phyloP scores from a whole-genome alignment of 2,329 filamentous ascomycete genomes.

The Cladosporium sp. region DNA sequence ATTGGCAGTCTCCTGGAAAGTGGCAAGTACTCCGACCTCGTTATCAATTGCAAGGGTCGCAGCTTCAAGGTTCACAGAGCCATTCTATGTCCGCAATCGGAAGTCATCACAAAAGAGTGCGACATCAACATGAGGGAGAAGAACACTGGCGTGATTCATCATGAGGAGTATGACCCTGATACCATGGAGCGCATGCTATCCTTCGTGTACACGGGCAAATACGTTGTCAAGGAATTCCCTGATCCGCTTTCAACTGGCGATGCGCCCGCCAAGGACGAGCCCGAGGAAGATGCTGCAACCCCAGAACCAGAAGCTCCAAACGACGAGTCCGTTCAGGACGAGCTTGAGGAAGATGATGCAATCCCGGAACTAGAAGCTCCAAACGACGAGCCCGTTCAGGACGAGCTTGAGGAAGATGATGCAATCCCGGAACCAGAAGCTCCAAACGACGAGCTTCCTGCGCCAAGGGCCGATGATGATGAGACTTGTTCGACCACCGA shows the following conservation, averaged over 20 bases:
- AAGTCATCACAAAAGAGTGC: constrained; percentile 6
- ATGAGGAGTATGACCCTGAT: constrained; percentile 14
- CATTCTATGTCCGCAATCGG: constrained; percentile 15
- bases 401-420: too few species aligned
- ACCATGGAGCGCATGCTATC: constrained; percentile 15
- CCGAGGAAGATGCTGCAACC: too few species aligned
- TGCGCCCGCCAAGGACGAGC: too few species aligned
- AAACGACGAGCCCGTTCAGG: too few species aligned
- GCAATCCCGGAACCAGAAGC: too few species aligned
- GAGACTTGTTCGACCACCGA: background rate
- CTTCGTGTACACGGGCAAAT: constrained; percentile 12
- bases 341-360: too few species aligned
- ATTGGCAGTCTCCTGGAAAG: background rate
- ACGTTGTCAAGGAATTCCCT: background rate
- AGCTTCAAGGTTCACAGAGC: constrained; percentile 16
- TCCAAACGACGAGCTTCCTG: background rate
- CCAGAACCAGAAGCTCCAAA: too few species aligned
- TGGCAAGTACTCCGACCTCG: constrained; percentile 13
- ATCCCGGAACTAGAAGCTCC: too few species aligned
- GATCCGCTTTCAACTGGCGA: too few species aligned
- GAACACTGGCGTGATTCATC: constrained; percentile 6
- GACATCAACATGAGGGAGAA: constrained; percentile 11
- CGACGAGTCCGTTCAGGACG: too few species aligned
- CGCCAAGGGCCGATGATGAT: background rate
- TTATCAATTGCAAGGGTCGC: constrained; percentile 12